Evolutionary conservation across 2,329 filamentous ascomycete species (phyloP).

Genomic region (Calcarisporium arbuscula): DNA sequence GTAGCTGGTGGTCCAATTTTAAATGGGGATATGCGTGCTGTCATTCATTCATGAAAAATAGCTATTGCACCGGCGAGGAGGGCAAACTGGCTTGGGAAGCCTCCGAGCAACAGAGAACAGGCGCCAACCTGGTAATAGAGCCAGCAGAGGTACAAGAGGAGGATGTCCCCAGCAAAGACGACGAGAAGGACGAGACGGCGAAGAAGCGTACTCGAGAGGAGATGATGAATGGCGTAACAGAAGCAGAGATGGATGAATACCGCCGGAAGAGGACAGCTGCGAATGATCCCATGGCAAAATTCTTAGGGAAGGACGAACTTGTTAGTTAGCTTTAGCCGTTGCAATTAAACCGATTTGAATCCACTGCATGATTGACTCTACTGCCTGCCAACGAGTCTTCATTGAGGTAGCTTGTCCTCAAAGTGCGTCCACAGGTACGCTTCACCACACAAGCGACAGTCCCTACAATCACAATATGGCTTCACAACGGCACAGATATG

Average conservation of each 20-base stretch:
- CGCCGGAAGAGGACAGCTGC: conserved; percentile 66
- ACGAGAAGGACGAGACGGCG: conserved; percentile 23
- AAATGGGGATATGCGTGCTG: conserved; percentile 96
- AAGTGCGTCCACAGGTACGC: no score
- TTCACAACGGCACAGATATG: conserved; percentile 12
- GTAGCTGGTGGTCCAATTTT: conserved; percentile 95
- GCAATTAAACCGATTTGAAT: no score
- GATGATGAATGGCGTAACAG: conserved; percentile 69
- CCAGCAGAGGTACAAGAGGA: conserved; percentile 16
- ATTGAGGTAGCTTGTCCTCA: no score
- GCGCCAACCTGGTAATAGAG: conserved; percentile 34
- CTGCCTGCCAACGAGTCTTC: no score
- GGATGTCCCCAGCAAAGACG: conserved; percentile 21
- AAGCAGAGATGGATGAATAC: conserved; percentile 83
- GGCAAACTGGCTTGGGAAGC: conserved; percentile 77
- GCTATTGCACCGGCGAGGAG: conserved; percentile 91
- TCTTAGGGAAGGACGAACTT: conserved; percentile 68
- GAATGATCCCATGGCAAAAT: conserved; percentile 81
- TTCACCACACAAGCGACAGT: conserved; percentile 12
- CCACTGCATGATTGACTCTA: no score
- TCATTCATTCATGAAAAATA: conserved; percentile 90
- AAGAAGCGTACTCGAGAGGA: conserved; percentile 75
- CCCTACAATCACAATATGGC: conserved; percentile 9
- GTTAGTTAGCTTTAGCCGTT: no score
- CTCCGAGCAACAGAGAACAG: conserved; percentile 55